These are phyloP conservation scores for Pyricularia grisea DNA, from an alignment of 2,329 filamentous ascomycete species.

Conservation along the genomic window DNA sequence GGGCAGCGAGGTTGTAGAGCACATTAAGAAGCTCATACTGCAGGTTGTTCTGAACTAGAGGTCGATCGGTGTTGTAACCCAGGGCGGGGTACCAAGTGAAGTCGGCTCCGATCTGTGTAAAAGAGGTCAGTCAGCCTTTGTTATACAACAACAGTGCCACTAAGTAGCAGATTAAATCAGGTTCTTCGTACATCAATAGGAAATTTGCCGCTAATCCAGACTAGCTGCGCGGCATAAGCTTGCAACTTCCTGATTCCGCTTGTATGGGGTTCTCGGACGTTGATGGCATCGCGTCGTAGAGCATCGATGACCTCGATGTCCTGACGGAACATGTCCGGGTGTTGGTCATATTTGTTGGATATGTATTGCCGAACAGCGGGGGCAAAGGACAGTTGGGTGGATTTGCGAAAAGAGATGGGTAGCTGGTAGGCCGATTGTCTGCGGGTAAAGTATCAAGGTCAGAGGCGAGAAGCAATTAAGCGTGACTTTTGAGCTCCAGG, in stretches of 20 bases:
- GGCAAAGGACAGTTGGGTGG: slow-evolving; percentile 68
- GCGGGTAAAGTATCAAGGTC: background rate
- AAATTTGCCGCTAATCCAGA: slow-evolving; percentile 92
- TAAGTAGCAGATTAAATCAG: slow-evolving; percentile 8
- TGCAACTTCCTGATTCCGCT: slow-evolving; percentile 85
- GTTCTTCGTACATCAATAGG: slow-evolving; percentile 66
- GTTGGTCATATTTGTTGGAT: slow-evolving; percentile 96
- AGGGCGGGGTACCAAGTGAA: slow-evolving; percentile 95
- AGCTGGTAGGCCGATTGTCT: slow-evolving; percentile 46
- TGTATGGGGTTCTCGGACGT: slow-evolving; percentile 77
- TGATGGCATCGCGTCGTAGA: slow-evolving; percentile 76
- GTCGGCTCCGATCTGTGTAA: slow-evolving; percentile 70
- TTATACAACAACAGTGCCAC: background rate
- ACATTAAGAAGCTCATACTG: slow-evolving; percentile 85
- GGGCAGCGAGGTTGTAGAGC: slow-evolving; percentile 83
- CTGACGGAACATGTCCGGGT: slow-evolving; percentile 89
- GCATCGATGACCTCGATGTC: slow-evolving; percentile 79
- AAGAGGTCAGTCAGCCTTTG: background rate
- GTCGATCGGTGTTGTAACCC: slow-evolving; percentile 76
- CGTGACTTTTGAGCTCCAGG: background rate
- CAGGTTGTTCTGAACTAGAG: slow-evolving; percentile 56
- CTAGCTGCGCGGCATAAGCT: slow-evolving; percentile 82
- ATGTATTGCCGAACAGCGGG: slow-evolving; percentile 89
- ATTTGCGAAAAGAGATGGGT: slow-evolving; percentile 80
- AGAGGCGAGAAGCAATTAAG: background rate